phyloP scores from a whole-genome alignment of 169 alveolate genomes.

The Cryptosporidium parvum region DNA sequence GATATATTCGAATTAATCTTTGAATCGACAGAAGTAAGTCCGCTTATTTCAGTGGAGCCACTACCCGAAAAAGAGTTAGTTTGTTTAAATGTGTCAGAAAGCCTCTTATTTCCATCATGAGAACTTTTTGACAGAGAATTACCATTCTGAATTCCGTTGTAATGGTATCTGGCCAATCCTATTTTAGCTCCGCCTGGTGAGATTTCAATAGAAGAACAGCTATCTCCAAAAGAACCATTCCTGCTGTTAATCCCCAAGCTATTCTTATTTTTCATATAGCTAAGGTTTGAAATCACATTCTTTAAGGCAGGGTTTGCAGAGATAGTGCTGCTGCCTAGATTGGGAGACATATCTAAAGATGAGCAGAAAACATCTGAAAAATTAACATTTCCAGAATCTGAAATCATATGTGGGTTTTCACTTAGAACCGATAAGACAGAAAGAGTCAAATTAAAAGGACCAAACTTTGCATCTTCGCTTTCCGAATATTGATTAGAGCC shows the following conservation, averaged over 20 bases:
- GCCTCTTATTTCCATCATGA: not conserved
- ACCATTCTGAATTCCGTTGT: not conserved
- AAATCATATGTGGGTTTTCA: conserved; percentile 44
- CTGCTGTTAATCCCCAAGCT: conserved; percentile 6
- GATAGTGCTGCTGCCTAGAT: not conserved
- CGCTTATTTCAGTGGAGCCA: not conserved
- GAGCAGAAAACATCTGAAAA: not conserved
- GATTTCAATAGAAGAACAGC: not conserved
- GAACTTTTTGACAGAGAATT: not conserved
- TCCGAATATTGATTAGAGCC: not conserved
- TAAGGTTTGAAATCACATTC: conserved; percentile 21
- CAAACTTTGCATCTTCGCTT: conserved; percentile 20
- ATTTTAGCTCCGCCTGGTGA: not conserved
- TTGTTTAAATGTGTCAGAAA: not conserved
- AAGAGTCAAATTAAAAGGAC: conserved; percentile 68
- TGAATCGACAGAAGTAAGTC: not conserved
- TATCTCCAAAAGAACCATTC: not conserved
- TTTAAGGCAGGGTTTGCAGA: conserved; percentile 20
- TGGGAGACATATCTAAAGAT: conserved; percentile 12
- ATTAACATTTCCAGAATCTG: not conserved
- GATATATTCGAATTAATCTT: not conserved
- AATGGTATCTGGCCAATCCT: not conserved
- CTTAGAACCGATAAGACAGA: conserved; percentile 64
- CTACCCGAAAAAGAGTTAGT: not conserved
- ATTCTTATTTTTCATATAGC: conserved; percentile 22